Percentiles rank a stretch among this genome's conserved stretches.
phyloP scores from a whole-genome alignment of 2,329 filamentous ascomycete genomes.

The Lasiodiplodia sp. region DNA sequence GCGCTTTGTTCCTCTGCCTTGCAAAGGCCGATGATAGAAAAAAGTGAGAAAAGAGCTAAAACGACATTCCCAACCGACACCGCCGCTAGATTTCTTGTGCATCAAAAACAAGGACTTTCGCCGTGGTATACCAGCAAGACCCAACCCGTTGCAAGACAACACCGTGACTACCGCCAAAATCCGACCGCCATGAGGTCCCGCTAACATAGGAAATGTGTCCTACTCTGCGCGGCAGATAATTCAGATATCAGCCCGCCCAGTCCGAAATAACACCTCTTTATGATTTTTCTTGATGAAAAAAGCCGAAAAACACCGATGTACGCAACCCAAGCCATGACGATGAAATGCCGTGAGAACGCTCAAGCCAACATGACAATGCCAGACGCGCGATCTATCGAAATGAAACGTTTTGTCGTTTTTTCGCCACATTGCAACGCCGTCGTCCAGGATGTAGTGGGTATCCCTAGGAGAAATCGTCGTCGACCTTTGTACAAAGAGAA shows the following conservation, averaged over 20 bases:
- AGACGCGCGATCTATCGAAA: slow-evolving; percentile 40
- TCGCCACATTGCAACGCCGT: slow-evolving; percentile 51
- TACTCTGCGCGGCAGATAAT: slow-evolving; percentile 27
- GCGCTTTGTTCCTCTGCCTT: slow-evolving; percentile 27
- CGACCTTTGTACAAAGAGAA: slow-evolving; percentile 50
- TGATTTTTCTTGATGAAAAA: slow-evolving; percentile 30
- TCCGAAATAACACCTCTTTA: slow-evolving; percentile 31
- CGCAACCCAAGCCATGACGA: slow-evolving; percentile 41
- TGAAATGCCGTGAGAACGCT: slow-evolving; percentile 36
- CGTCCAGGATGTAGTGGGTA: slow-evolving; percentile 47
- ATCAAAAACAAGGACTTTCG: slow-evolving; percentile 40
- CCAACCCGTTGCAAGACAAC: slow-evolving; percentile 30
- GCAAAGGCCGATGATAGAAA: slow-evolving; percentile 16
- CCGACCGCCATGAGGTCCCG: slow-evolving; percentile 33
- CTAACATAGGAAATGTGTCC: slow-evolving; percentile 51
- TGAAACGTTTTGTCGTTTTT: slow-evolving; percentile 33
- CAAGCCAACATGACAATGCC: slow-evolving; percentile 41
- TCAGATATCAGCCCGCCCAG: slow-evolving; percentile 25
- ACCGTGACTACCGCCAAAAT: slow-evolving; percentile 28
- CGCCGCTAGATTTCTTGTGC: slow-evolving; percentile 42
- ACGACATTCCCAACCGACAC: slow-evolving; percentile 41
- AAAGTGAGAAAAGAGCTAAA: slow-evolving; percentile 26
- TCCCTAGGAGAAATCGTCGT: slow-evolving; percentile 46
- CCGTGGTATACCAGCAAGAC: slow-evolving; percentile 49
- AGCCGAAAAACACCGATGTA: slow-evolving; percentile 31